phyloP scores from a whole-genome alignment of 164 flowering plant genomes.

The Magnolia officinalis region DNA sequence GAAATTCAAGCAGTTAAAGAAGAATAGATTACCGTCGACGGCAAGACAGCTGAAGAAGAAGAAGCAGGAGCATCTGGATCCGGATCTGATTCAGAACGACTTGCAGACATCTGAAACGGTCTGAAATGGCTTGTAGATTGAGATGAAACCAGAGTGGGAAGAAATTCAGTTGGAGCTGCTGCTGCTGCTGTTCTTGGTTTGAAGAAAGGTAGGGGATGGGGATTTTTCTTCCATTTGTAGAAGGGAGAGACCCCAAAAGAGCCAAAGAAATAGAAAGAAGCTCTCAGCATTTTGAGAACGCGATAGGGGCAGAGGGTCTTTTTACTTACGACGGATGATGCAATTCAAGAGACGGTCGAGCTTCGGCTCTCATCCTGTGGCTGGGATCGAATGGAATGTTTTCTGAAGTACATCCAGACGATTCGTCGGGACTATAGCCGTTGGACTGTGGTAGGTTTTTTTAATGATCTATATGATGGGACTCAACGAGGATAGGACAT shows the following conservation, averaged over 20 bases:
- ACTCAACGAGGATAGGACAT: too few relatives aligned
- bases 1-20: background rate
- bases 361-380: background rate
- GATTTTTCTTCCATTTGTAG: constrained; percentile 10
- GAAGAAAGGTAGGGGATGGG: background rate
- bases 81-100: constrained; percentile 33
- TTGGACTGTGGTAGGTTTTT: too few relatives aligned
- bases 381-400: background rate
- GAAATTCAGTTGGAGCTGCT: background rate
- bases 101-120: constrained; percentile 26
- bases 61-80: constrained; percentile 29
- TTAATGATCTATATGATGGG: too few relatives aligned
- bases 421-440: too few relatives aligned
- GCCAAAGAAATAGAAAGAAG: background rate
- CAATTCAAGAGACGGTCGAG: background rate
- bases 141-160: background rate
- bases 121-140: constrained; percentile 17
- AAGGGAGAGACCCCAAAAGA: constrained; percentile 8
- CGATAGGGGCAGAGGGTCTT: background rate
- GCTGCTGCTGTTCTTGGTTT: background rate
- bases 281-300: constrained; percentile 18
- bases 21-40: background rate
- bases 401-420: too few relatives aligned
- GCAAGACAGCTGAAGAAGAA: constrained; percentile 12
- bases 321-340: background rate